Percentiles rank a stretch among this genome's conserved stretches.
Conservation (phyloP, 2,329 filamentous ascomycete genomes). For the Fusarium verticillioides region DNA sequence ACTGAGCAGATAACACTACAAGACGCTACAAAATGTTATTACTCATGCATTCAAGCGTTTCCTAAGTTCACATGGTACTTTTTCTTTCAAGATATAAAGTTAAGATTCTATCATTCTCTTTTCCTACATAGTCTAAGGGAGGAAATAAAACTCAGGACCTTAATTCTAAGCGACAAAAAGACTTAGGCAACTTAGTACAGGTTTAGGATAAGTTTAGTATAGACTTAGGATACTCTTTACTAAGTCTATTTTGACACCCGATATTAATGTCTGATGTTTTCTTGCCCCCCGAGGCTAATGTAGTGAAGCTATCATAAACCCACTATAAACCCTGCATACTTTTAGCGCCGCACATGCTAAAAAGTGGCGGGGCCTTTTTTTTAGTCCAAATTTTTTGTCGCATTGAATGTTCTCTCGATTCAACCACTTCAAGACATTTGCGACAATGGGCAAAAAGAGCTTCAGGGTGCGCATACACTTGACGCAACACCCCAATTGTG, state of each 20-base stretch:
- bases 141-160: not conserved
- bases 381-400: conserved; percentile 43
- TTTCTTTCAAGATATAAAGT: not conserved
- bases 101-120: not conserved
- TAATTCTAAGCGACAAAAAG: not conserved
- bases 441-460: conserved; percentile 52
- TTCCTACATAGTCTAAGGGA: not conserved
- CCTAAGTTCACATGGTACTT: not conserved
- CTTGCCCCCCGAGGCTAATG: not conserved
- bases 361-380: conserved; percentile 39
- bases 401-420: conserved; percentile 26
- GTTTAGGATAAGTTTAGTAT: not conserved
- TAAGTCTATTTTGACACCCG: not conserved
- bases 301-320: not conserved
- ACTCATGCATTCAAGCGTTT: not conserved
- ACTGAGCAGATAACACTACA: not conserved
- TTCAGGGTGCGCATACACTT: conserved; percentile 47
- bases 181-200: not conserved
- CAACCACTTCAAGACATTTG: conserved; percentile 39
- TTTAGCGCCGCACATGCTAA: conserved; percentile 40
- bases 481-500: conserved; percentile 19
- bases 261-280: not conserved
- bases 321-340: conserved; percentile 16
- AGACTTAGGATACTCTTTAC: not conserved
- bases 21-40: not conserved